These are phyloP conservation scores for Euphorbia lathyris DNA, from an alignment of 345 rosid species.

Conservation along the genomic window DNA sequence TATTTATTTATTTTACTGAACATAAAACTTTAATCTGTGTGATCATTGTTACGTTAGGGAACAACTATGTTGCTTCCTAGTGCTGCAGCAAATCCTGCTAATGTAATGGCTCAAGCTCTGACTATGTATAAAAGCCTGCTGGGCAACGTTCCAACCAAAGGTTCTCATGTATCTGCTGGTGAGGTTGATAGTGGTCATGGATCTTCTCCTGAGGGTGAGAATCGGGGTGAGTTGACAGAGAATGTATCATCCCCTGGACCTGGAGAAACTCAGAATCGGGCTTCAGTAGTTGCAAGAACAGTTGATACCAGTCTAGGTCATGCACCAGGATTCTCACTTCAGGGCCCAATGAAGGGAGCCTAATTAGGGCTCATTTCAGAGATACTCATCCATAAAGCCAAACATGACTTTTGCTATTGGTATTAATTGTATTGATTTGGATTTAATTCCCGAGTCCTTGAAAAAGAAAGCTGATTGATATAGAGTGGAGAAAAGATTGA, in stretches of 20 bases:
- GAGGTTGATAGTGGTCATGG: constrained; percentile 21
- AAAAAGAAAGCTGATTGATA: background rate
- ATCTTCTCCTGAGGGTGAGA: constrained; percentile 5
- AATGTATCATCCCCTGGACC: constrained; percentile 10
- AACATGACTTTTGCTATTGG: background rate
- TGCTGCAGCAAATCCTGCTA: constrained; percentile 58
- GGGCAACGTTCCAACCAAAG: constrained; percentile 27
- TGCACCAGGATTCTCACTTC: constrained; percentile 60
- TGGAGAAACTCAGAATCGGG: constrained; percentile 29
- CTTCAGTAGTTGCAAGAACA: constrained; percentile 10
- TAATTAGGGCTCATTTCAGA: constrained; percentile 16
- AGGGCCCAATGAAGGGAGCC: constrained; percentile 35
- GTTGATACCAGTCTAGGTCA: constrained; percentile 12
- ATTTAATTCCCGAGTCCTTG: background rate
- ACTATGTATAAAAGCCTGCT: constrained; percentile 71
- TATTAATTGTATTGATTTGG: background rate
- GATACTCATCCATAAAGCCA: no score
- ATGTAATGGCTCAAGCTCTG: constrained; percentile 72
- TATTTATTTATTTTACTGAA: background rate
- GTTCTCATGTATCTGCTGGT: background rate
- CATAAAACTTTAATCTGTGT: background rate
- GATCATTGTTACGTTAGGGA: constrained; percentile 38
- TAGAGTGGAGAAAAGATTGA: background rate
- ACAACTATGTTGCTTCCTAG: constrained; percentile 93
- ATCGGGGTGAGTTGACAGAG: constrained; percentile 18